Base-by-base conservation (phyloP, 2,329 filamentous ascomycete species). In the Microdochium trichocladiopsis region DNA sequence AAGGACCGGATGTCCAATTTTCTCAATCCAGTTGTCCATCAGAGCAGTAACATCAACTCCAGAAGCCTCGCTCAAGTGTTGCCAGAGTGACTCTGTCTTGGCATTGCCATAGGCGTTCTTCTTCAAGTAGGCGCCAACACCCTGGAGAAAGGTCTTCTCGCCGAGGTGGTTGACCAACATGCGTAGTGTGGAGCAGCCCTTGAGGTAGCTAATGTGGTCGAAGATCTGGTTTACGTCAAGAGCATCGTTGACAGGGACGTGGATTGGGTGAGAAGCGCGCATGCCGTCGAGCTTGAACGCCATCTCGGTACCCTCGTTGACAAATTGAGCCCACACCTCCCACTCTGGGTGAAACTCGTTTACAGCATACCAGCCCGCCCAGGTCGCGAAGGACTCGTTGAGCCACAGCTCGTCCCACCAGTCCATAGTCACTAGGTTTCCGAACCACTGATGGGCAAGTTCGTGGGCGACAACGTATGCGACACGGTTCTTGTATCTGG, bases 401-500 rank as follows among this genome's bases (percentile, higher is more conserved):
- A 95, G 79, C 91, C 91, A 96, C 41, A 94, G 80, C 72, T 95
- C 88, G 65, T 87, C 90, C 90, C 89, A 94, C 90, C 91, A 96
- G 68, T 95, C 90, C 91, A 96, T 96, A 5, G 92, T 96, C 45
- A 95, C 91, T 11, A 96, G 80, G 68, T 96, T 95, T 36, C 91
- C 91, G 61, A 96, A 96, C 92, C 92, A 96, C 72, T 95, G 91
- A 66, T 96, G 91, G 52, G 92, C 94, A 56, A 99, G 79, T 70
- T 99, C 94, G 71, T 99, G 94, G n/a, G 94, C 93, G 50, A 97
- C 92, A 52, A 97, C 92, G 63, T 99, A 97, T 28, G 94, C 94
- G 57, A 99, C 88, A 36, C 92, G 82, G 69, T 96, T 96, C 71
- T 91, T 92, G 74, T 93, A 96, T 58, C 86, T 84, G 43, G 89